These are phyloP conservation scores for Pestalotiopsis sp. DNA, from an alignment of 2,329 filamentous ascomycete genomes.

Conservation along the genomic window DNA sequence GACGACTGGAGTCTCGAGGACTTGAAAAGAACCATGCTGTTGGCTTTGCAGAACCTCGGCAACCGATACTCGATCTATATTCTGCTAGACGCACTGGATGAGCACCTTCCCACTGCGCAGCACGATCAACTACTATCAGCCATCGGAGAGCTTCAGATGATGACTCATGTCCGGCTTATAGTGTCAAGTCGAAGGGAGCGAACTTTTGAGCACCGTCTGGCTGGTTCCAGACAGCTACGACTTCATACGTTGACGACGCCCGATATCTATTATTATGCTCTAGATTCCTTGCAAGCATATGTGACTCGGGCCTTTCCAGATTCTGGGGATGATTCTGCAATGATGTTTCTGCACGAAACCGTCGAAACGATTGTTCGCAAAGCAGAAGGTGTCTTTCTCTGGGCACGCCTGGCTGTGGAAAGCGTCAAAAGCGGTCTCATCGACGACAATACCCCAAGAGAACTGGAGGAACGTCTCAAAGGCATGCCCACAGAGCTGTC, in stretches of 20 bases:
- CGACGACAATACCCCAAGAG: not conserved
- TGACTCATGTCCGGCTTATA: not conserved
- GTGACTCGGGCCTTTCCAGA: not conserved
- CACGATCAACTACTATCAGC: not conserved
- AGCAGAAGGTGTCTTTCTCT: not conserved
- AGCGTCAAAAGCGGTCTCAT: not conserved
- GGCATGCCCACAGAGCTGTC: not conserved
- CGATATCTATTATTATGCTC: not conserved
- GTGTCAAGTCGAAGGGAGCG: not conserved
- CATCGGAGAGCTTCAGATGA: not conserved
- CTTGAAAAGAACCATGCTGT: not conserved
- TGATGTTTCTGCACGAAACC: not conserved
- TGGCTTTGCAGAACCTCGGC: not conserved
- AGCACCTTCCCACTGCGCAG: not conserved
- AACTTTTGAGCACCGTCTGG: not conserved
- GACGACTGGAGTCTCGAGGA: not conserved
- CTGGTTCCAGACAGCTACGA: not conserved
- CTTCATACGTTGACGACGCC: not conserved
- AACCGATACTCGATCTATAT: not conserved
- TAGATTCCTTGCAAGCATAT: not conserved
- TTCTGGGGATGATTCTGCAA: not conserved
- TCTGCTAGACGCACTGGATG: not conserved
- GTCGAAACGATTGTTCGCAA: not conserved
- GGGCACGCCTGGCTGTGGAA: not conserved
- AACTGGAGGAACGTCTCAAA: not conserved